Conservation (phyloP, 345 rosid species). For the Populus nigra region DNA sequence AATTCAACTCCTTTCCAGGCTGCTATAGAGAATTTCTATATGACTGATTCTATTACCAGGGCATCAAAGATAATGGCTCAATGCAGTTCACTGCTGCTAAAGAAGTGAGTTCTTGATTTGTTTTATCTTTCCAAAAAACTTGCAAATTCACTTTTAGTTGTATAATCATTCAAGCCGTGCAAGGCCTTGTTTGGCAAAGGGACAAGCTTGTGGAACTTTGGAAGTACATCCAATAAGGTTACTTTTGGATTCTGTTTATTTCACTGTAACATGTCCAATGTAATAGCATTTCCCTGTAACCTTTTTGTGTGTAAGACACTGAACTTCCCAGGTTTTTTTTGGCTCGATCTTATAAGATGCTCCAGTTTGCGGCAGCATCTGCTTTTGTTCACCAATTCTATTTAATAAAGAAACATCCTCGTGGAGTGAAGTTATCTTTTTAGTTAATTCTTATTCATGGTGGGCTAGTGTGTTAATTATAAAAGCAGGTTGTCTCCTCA, state of each 20-base stretch:
- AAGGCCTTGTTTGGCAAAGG: neutral
- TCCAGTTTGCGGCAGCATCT: neutral
- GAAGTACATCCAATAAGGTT: conserved; percentile 34
- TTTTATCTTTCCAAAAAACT: conserved; percentile 22
- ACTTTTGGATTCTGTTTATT: conserved; percentile 15
- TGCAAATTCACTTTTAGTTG: conserved; percentile 19
- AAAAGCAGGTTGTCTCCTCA: too few species aligned
- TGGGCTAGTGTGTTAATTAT: too few species aligned
- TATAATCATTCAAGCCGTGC: conserved; percentile 16
- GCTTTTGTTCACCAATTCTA: neutral
- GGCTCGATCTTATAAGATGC: neutral
- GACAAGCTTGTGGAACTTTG: conserved; percentile 20
- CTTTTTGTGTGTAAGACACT: neutral
- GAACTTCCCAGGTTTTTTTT: neutral
- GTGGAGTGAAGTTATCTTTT: neutral
- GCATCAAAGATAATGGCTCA: conserved; percentile 99
- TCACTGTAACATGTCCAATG: conserved; percentile 24
- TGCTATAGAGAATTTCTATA: conserved; percentile 77
- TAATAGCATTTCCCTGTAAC: conserved; percentile 21
- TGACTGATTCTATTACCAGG: conserved; percentile 92
- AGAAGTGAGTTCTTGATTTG: conserved; percentile 54
- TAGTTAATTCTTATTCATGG: too few species aligned
- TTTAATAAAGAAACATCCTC: neutral
- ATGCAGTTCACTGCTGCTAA: conserved; percentile 74
- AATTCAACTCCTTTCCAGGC: conserved; percentile 53